These are phyloP conservation scores for Trypanosoma caninum DNA, from an alignment of 208 protist species.

Conservation along the genomic window DNA sequence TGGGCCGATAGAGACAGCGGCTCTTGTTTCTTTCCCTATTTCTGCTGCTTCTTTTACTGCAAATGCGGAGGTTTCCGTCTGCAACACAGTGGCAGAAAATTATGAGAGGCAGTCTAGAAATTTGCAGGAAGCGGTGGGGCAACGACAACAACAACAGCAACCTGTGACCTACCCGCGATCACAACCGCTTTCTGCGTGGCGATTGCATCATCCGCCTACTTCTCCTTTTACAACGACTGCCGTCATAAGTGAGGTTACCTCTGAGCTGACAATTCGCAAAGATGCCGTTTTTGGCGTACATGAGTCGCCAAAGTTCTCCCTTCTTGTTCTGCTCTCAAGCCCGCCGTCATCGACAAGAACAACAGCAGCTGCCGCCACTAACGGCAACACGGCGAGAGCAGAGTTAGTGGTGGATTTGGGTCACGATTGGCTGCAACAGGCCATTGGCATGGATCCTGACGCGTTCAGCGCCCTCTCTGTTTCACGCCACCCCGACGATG, in stretches of 20 bases:
- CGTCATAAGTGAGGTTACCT: conserved; percentile 15
- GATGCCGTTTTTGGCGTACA: not conserved
- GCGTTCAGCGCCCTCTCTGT: conserved; percentile 41
- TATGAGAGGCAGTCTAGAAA: conserved; percentile 1
- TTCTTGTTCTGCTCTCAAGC: conserved; percentile 45
- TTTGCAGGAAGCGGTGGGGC: no score
- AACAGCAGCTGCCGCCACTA: not conserved
- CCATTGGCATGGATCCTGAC: conserved; percentile 50
- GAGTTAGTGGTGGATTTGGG: conserved; percentile 56
- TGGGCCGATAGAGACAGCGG: no score
- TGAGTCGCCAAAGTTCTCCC: conserved; percentile 5
- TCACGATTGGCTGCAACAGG: conserved; percentile 52
- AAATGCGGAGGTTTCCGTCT: conserved; percentile 22
- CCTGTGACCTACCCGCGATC: conserved; percentile 1
- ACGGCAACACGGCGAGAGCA: conserved; percentile 10
- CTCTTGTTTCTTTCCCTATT: not conserved
- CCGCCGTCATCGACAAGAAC: conserved; percentile 1
- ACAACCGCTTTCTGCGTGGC: conserved; percentile 6
- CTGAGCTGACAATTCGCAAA: conserved; percentile 11
- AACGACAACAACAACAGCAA: not conserved
- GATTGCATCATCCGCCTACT: conserved; percentile 2
- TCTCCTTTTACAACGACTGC: not conserved
- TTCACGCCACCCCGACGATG: conserved; percentile 25
- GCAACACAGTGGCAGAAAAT: conserved; percentile 22
- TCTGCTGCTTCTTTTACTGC: not conserved